Evolutionary conservation across 106 monocot genomes (phyloP).

Genomic region (Vanilla planifolia): DNA sequence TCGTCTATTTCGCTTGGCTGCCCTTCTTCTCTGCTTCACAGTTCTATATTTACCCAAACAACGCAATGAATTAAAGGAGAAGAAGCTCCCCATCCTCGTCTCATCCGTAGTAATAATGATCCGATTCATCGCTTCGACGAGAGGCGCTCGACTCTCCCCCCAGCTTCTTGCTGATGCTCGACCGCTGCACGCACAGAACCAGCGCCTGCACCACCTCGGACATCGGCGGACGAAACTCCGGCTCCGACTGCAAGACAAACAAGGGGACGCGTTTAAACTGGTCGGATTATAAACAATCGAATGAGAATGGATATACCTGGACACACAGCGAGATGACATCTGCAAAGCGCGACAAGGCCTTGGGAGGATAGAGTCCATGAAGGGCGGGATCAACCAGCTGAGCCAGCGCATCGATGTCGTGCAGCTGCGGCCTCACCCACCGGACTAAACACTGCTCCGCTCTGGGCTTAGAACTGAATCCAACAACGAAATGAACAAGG

Average conservation of each 20-base stretch:
- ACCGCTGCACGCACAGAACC: constrained; percentile 41
- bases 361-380: constrained; percentile 84
- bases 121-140: constrained; percentile 58
- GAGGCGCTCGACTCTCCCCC: constrained; percentile 36
- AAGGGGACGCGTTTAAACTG: neutral
- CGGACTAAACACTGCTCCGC: constrained; percentile 57
- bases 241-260: constrained; percentile 52
- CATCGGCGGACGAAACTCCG: constrained; percentile 77
- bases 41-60: no score
- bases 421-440: constrained; percentile 75
- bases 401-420: constrained; percentile 69
- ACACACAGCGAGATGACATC: constrained; percentile 83
- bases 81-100: no score
- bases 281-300: neutral
- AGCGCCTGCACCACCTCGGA: constrained; percentile 87
- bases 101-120: constrained; percentile 31
- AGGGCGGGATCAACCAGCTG: constrained; percentile 87
- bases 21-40: no score
- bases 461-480: constrained; percentile 66
- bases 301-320: constrained; percentile 39
- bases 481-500: neutral
- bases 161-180: constrained; percentile 33
- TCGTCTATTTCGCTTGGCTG: no score
- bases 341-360: constrained; percentile 83
- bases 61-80: no score